Evolutionary conservation across 768 basidiomycete genomes (phyloP).

Genomic region (Tricholoma matsutake): DNA sequence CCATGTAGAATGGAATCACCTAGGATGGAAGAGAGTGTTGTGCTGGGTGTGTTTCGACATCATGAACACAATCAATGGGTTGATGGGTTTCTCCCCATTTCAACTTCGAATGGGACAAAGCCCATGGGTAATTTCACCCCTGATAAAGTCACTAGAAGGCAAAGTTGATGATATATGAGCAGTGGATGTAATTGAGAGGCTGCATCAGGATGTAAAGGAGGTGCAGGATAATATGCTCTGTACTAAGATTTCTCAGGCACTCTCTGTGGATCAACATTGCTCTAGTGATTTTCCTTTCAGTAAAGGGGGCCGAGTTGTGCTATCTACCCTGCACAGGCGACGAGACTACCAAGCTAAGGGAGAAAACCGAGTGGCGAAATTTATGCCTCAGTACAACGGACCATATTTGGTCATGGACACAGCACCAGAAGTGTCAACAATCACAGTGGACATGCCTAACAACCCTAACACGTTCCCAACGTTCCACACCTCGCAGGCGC

Average conservation of each 20-base stretch:
- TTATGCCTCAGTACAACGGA: constrained; percentile 33
- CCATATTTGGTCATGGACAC: constrained; percentile 17
- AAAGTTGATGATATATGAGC: neutral
- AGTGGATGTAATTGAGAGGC: too few species aligned
- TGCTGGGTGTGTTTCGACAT: too few species aligned
- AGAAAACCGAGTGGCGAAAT: constrained; percentile 19
- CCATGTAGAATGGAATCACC: too few species aligned
- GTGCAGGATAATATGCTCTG: too few species aligned
- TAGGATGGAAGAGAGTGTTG: too few species aligned
- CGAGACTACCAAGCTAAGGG: constrained; percentile 20
- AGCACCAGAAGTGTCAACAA: constrained; percentile 11
- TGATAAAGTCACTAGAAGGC: neutral
- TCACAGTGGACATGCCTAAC: constrained; percentile 18
- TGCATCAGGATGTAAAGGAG: too few species aligned
- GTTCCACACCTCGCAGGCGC: constrained; percentile 19
- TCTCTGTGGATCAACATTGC: too few species aligned
- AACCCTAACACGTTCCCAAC: constrained; percentile 11
- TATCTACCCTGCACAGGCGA: constrained; percentile 23
- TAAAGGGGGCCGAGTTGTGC: constrained; percentile 23
- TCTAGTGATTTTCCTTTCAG: too few species aligned
- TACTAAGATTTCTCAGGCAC: too few species aligned
- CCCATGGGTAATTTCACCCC: constrained; percentile 21
- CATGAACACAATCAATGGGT: neutral
- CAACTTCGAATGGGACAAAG: neutral
- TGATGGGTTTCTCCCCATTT: constrained; percentile 16